phyloP scores from a whole-genome alignment of 257 asterid genomes.

The Schizonepeta tenuifolia region DNA sequence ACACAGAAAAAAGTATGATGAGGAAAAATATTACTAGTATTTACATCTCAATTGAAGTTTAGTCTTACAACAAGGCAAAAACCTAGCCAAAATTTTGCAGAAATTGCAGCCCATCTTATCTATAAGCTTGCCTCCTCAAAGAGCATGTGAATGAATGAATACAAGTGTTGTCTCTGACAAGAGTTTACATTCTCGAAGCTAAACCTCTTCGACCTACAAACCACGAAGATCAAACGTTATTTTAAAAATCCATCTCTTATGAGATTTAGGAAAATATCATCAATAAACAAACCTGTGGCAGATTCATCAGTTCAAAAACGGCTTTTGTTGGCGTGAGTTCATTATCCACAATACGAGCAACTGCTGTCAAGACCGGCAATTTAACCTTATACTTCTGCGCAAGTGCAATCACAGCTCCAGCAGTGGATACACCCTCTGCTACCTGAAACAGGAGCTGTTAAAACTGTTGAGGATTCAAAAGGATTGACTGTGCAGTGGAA shows the following conservation, averaged over 20 bases:
- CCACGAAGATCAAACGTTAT: not conserved
- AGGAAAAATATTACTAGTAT: not conserved
- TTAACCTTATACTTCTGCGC: conserved; percentile 90
- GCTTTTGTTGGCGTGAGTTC: conserved; percentile 90
- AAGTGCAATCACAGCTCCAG: conserved; percentile 90
- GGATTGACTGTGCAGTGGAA: not conserved
- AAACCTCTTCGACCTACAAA: conserved; percentile 33
- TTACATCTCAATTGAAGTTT: not conserved
- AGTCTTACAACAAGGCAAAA: not conserved
- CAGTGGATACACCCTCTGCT: conserved; percentile 92
- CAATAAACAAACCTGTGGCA: conserved; percentile 78
- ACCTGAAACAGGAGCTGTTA: conserved; percentile 49
- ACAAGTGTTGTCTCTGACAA: not conserved
- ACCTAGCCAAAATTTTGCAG: not conserved
- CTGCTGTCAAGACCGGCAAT: conserved; percentile 93
- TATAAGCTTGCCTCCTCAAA: not conserved
- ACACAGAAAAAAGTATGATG: not conserved
- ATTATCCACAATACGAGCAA: conserved; percentile 81
- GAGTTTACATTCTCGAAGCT: not conserved
- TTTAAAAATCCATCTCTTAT: not conserved
- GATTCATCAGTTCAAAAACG: conserved; percentile 85
- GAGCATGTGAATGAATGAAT: not conserved
- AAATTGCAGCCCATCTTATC: not conserved
- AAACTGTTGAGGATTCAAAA: conserved; percentile 1
- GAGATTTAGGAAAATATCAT: not conserved